A percentile compares a stretch with the other conserved stretches of the same genome.
Evolutionary conservation across 345 rosid genomes (phyloP).

Genomic region (Murraya paniculata): DNA sequence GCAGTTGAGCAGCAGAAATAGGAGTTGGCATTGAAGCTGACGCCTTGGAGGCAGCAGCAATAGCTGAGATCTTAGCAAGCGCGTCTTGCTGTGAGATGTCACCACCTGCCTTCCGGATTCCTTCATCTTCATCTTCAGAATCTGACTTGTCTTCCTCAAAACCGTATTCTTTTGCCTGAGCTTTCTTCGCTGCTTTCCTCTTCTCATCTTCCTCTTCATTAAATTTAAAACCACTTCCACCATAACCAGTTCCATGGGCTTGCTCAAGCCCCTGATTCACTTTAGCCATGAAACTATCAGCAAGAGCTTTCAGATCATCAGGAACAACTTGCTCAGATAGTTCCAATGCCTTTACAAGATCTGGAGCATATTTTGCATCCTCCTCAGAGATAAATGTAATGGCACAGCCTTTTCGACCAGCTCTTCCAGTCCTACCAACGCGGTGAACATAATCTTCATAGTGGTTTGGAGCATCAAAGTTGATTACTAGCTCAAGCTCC

Average conservation of each 20-base stretch:
- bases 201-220: conserved; percentile 98
- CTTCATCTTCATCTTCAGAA: conserved; percentile 96
- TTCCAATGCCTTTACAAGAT: conserved; percentile 90
- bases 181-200: conserved; percentile 92
- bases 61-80: conserved; percentile 68
- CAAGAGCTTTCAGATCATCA: conserved; percentile 78
- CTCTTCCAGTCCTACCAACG: conserved; percentile 97
- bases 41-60: conserved; percentile 64
- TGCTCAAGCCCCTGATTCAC: conserved; percentile 96
- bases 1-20: conserved; percentile 36
- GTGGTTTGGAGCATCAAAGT: conserved; percentile 93
- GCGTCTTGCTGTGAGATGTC: conserved; percentile 80
- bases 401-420: conserved; percentile 96
- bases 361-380: conserved; percentile 95
- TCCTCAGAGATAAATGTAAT: conserved; percentile 92
- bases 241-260: conserved; percentile 98
- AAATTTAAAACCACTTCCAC: conserved; percentile 98
- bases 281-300: conserved; percentile 88
- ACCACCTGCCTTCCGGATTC: conserved; percentile 87
- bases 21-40: conserved; percentile 35
- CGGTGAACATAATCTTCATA: conserved; percentile 99
- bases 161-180: conserved; percentile 95
- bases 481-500: conserved; percentile 92
- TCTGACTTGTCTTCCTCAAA: conserved; percentile 98
- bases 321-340: conserved; percentile 98